phyloP scores from a whole-genome alignment of 257 asterid genomes.

The Ligustrum vulgare region DNA sequence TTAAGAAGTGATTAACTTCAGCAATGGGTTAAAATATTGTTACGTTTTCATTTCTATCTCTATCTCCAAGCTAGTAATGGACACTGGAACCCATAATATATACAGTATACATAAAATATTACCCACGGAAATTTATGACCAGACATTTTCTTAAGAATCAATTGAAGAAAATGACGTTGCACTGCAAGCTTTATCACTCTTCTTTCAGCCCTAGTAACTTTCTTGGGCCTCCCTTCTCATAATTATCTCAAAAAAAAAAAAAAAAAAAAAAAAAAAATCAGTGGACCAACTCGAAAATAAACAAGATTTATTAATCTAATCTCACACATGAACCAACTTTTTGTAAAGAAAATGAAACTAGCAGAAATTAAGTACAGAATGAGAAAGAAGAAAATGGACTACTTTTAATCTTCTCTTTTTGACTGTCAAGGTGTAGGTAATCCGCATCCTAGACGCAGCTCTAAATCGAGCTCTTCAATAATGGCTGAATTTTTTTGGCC shows the following conservation, averaged over 20 bases:
- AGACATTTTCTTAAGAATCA: conserved; percentile 43
- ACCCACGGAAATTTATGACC: conserved; percentile 44
- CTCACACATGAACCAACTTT: no score
- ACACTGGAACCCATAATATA: not conserved
- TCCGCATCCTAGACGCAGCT: conserved; percentile 61
- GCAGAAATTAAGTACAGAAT: not conserved
- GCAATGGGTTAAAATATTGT: no score
- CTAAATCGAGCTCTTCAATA: conserved; percentile 55
- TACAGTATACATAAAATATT: conserved; percentile 17
- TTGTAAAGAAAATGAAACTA: not conserved
- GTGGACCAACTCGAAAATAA: not conserved
- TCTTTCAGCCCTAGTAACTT: conserved; percentile 39
- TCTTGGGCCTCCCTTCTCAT: not conserved
- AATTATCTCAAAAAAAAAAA: no score
- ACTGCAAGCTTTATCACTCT: conserved; percentile 47
- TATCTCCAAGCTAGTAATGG: not conserved
- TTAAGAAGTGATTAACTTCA: no score
- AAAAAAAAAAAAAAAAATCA: no score
- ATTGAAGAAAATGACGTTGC: conserved; percentile 66
- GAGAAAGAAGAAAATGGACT: conserved; percentile 12
- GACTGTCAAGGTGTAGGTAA: conserved; percentile 17
- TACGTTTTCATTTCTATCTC: no score
- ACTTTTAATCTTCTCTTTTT: not conserved
- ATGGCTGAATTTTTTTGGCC: conserved; percentile 15
- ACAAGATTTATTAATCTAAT: not conserved